Conservation (phyloP, 192 early-diverging fungal species). For the Thoreauomyces humboldtii region DNA sequence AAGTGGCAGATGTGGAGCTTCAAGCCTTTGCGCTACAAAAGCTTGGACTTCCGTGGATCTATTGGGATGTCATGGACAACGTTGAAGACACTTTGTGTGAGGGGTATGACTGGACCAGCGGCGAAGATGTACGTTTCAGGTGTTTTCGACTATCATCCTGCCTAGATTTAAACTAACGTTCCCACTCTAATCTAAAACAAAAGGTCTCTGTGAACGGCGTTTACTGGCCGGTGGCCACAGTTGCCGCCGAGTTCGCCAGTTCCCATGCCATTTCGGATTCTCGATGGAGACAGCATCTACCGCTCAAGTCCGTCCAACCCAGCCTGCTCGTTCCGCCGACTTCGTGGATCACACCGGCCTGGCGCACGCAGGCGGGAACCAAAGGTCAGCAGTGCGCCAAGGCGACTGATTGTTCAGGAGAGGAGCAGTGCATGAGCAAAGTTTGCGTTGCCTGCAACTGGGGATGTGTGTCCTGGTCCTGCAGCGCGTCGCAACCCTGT, state of each 20-base stretch:
- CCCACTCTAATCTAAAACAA: too few species aligned
- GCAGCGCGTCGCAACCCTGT: too few species aligned
- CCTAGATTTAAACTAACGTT: too few species aligned
- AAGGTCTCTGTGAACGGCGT: not conserved
- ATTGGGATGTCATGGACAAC: not conserved
- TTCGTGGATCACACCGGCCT: not conserved
- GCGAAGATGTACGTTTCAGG: too few species aligned
- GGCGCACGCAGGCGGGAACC: not conserved
- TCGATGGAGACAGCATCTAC: not conserved
- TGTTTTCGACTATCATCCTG: too few species aligned
- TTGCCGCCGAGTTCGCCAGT: not conserved
- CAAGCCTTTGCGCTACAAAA: not conserved
- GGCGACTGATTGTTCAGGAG: not conserved
- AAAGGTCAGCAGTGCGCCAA: not conserved
- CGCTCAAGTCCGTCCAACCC: not conserved
- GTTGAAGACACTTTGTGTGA: not conserved
- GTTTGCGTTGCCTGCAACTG: not conserved
- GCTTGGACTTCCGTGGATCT: not conserved
- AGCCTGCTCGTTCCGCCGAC: not conserved
- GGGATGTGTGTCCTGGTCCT: not conserved
- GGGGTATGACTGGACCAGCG: not conserved
- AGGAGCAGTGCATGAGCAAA: not conserved
- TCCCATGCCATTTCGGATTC: not conserved
- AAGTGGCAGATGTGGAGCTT: not conserved
- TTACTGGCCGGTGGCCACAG: not conserved